Conservation (phyloP, 305 asterid genomes). For the Fraxinus baroniana region DNA sequence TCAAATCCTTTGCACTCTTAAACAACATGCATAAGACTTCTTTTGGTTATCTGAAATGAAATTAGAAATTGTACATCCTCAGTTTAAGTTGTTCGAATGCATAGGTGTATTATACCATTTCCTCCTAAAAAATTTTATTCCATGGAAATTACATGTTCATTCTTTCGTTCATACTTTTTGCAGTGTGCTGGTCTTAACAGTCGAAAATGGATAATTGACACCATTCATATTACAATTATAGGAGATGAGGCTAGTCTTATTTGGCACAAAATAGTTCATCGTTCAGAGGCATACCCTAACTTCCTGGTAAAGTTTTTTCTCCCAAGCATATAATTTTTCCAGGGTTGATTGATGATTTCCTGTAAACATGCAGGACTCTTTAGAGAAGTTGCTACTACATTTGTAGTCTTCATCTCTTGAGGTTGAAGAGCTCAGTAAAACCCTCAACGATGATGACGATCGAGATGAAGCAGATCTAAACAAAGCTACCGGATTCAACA, state of each 20-base stretch:
- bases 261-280: neutral
- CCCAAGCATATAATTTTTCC: slow-evolving; percentile 88
- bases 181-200: too few relatives aligned
- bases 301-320: slow-evolving; percentile 90
- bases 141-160: too few relatives aligned
- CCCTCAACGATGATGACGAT: slow-evolving; percentile 73
- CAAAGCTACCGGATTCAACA: slow-evolving; percentile 84
- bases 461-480: slow-evolving; percentile 79
- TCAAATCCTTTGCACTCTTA: neutral
- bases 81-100: neutral
- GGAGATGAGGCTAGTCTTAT: neutral
- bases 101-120: too few relatives aligned
- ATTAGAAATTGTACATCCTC: neutral
- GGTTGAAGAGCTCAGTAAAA: slow-evolving; percentile 52
- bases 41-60: neutral
- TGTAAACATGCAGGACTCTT: slow-evolving; percentile 51
- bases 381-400: slow-evolving; percentile 66
- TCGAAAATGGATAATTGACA: neutral
- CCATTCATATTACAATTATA: neutral
- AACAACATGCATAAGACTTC: neutral
- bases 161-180: too few relatives aligned
- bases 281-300: slow-evolving; percentile 68
- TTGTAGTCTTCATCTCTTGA: slow-evolving; percentile 59
- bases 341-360: slow-evolving; percentile 89
- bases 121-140: too few relatives aligned